Evolutionary conservation across 345 rosid genomes (phyloP).

Genomic region (Bretschneidera sinensis): DNA sequence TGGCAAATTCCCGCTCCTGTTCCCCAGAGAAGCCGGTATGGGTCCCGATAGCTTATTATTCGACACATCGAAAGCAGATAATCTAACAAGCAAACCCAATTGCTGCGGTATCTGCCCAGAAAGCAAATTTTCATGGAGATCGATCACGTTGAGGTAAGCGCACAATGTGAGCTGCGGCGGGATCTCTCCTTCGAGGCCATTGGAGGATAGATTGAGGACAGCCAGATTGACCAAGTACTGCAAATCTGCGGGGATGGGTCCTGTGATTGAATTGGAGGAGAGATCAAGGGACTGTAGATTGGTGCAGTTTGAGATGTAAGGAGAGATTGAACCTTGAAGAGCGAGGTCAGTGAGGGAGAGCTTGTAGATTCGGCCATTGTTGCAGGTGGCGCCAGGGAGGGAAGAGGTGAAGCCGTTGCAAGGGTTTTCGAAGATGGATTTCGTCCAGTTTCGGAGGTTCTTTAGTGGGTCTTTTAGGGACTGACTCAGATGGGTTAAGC

Average conservation of each 20-base stretch:
- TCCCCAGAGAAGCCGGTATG: constrained; percentile 61
- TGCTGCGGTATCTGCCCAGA: constrained; percentile 70
- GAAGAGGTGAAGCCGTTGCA: constrained; percentile 71
- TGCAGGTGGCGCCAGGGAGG: constrained; percentile 76
- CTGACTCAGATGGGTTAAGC: constrained; percentile 45
- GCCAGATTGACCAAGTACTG: constrained; percentile 80
- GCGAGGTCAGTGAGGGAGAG: constrained; percentile 73
- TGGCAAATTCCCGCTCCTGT: constrained; percentile 57
- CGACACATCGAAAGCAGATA: constrained; percentile 81
- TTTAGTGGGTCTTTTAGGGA: constrained; percentile 63
- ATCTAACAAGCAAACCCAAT: constrained; percentile 59
- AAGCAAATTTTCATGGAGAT: constrained; percentile 70
- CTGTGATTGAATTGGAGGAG: constrained; percentile 73
- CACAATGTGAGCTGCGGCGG: constrained; percentile 70
- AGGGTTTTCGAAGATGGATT: constrained; percentile 50
- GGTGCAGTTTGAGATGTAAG: constrained; percentile 74
- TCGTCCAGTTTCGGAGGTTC: constrained; percentile 83
- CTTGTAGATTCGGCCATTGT: constrained; percentile 91
- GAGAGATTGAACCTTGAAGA: constrained; percentile 77
- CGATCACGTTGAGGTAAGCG: constrained; percentile 85
- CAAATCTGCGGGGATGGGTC: constrained; percentile 66
- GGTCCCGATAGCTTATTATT: constrained; percentile 62
- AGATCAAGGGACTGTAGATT: constrained; percentile 92
- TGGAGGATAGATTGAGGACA: constrained; percentile 87
- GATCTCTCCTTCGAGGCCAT: constrained; percentile 66